These are phyloP conservation scores for Sequoiadendron giganteum DNA, from an alignment of 75 land plant genomes.

Conservation along the genomic window DNA sequence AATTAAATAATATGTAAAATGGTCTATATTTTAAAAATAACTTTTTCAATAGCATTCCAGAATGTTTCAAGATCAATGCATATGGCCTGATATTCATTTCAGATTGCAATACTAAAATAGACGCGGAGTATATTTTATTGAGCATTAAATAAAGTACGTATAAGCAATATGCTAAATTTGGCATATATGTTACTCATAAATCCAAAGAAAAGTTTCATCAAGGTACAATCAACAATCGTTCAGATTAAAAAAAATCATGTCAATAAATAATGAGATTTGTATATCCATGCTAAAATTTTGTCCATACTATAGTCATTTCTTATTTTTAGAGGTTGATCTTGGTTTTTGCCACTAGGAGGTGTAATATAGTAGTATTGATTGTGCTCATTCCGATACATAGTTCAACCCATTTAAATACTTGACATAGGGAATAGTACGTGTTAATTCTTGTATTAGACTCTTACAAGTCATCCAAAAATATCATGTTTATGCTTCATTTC, in stretches of 20 bases:
- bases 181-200: neutral
- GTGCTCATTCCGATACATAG: no score
- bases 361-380: no score
- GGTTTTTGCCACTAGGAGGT: no score
- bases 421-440: no score
- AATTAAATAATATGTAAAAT: neutral
- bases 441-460: no score
- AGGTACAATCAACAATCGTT: neutral
- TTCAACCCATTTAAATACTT: no score
- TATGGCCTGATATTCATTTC: neutral
- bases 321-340: no score
- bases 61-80: neutral
- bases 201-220: neutral
- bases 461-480: no score
- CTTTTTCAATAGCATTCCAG: neutral
- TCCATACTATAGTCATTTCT: no score
- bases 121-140: neutral
- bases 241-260: neutral
- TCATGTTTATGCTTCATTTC: no score
- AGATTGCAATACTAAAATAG: neutral
- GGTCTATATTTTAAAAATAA: neutral
- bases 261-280: neutral
- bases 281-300: neutral
- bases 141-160: neutral
- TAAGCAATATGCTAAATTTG: neutral